These are phyloP conservation scores for Carnegiea gigantea DNA, from an alignment of 179 eudicot species.

Conservation along the genomic window DNA sequence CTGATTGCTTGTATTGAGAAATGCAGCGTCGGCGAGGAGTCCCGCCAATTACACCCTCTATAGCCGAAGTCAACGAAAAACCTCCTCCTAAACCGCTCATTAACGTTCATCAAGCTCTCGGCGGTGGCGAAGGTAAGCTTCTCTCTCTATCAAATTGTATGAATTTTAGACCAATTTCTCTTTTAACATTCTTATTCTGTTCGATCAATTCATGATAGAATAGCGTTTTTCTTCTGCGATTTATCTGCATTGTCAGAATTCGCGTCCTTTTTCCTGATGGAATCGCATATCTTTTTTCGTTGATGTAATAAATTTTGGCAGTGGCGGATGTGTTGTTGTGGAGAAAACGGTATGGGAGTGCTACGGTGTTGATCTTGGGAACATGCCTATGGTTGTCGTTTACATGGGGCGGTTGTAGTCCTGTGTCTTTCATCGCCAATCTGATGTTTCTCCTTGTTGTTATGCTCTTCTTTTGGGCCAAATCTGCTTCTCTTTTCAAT, in stretches of 20 bases:
- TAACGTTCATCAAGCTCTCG: constrained; percentile 67
- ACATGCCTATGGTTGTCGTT: constrained; percentile 71
- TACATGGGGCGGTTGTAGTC: constrained; percentile 63
- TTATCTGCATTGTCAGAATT: no score
- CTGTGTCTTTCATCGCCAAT: constrained; percentile 58
- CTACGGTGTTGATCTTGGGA: constrained; percentile 43
- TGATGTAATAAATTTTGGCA: constrained; percentile 22
- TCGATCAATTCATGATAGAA: neutral
- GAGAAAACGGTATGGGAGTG: constrained; percentile 53
- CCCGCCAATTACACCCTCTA: constrained; percentile 14
- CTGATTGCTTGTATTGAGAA: neutral
- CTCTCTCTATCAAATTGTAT: neutral
- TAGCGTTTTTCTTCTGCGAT: neutral
- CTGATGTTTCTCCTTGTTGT: constrained; percentile 64
- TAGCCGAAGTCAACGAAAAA: constrained; percentile 20
- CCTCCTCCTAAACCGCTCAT: constrained; percentile 31
- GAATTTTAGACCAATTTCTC: neutral
- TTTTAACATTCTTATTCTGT: neutral
- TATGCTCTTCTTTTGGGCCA: constrained; percentile 94
- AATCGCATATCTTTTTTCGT: neutral
- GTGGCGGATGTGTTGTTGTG: constrained; percentile 87
- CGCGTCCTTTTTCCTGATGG: neutral
- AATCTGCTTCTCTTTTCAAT: constrained; percentile 85
- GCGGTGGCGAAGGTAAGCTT: constrained; percentile 58
- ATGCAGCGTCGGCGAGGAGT: neutral